A percentile compares a stretch with the other conserved stretches of the same genome.
Evolutionary conservation across 805 yeast genomes (phyloP).

Genomic region (Teunomyces aglyptinius): DNA sequence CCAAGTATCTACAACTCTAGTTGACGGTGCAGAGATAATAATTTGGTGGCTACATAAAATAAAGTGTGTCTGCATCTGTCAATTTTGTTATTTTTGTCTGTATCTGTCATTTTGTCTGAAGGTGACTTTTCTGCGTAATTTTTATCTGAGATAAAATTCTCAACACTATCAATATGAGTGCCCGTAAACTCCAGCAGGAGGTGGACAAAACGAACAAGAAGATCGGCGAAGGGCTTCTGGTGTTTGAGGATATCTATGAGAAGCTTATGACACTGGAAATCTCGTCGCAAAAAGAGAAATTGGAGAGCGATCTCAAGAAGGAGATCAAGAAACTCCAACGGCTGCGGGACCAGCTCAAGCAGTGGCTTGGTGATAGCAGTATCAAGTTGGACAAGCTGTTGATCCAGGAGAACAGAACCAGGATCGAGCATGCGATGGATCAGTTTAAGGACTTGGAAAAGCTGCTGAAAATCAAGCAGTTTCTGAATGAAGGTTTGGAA

Average conservation of each 20-base stretch:
- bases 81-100: not conserved
- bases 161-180: constrained; percentile 29
- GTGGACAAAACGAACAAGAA: constrained; percentile 90
- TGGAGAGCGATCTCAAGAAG: constrained; percentile 87
- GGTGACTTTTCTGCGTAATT: not conserved
- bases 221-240: constrained; percentile 85
- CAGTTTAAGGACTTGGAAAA: constrained; percentile 92
- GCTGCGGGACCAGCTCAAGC: constrained; percentile 90
- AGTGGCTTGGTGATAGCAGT: constrained; percentile 89
- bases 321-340: constrained; percentile 94
- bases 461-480: constrained; percentile 89
- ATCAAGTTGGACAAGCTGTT: constrained; percentile 64
- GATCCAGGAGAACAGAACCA: constrained; percentile 57
- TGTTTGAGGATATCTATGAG: constrained; percentile 82
- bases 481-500: constrained; percentile 87
- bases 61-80: not conserved
- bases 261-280: constrained; percentile 80
- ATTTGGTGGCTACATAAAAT: too few species aligned
- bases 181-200: constrained; percentile 57
- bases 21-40: too few species aligned
- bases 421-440: constrained; percentile 93
- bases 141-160: not conserved
- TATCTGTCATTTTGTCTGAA: not conserved
- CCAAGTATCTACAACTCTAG: too few species aligned
- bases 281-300: constrained; percentile 86